Evolutionary conservation across 2,329 filamentous ascomycete genomes (phyloP).

Genomic region (Zasmidium angulare): DNA sequence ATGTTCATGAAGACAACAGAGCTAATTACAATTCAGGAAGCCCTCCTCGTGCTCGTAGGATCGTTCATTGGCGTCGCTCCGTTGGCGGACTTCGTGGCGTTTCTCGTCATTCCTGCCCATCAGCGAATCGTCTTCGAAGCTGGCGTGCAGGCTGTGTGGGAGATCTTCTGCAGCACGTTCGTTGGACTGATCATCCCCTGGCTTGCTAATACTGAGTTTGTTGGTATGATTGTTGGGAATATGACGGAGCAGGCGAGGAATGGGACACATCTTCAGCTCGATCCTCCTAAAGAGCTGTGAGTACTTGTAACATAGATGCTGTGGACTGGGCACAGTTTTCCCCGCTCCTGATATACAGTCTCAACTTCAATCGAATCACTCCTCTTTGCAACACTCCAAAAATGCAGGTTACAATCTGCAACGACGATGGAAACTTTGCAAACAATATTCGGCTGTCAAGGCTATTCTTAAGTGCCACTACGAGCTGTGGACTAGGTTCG

Average conservation of each 20-base stretch:
- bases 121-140: constrained; percentile 16
- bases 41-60: constrained; percentile 1
- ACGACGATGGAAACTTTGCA: too few species aligned
- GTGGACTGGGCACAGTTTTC: too few species aligned
- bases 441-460: too few species aligned
- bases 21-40: constrained; percentile 1
- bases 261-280: background rate
- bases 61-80: constrained; percentile 10
- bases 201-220: constrained; percentile 11
- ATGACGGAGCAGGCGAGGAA: constrained; percentile 3
- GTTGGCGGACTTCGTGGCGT: constrained; percentile 7
- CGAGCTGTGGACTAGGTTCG: too few species aligned
- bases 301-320: too few species aligned
- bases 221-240: constrained; percentile 7
- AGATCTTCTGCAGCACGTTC: constrained; percentile 12
- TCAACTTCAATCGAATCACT: too few species aligned
- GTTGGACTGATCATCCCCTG: constrained; percentile 13
- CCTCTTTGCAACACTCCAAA: too few species aligned
- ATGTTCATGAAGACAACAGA: background rate
- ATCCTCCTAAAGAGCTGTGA: background rate
- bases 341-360: too few species aligned
- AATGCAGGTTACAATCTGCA: too few species aligned
- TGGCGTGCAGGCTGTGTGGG: constrained; percentile 3
- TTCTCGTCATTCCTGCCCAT: constrained; percentile 19
- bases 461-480: too few species aligned